Percentiles rank a stretch among this genome's conserved stretches.
Evolutionary conservation across 495 filamentous ascomycete species (phyloP).

Genomic region (Emericellopsis terricola): DNA sequence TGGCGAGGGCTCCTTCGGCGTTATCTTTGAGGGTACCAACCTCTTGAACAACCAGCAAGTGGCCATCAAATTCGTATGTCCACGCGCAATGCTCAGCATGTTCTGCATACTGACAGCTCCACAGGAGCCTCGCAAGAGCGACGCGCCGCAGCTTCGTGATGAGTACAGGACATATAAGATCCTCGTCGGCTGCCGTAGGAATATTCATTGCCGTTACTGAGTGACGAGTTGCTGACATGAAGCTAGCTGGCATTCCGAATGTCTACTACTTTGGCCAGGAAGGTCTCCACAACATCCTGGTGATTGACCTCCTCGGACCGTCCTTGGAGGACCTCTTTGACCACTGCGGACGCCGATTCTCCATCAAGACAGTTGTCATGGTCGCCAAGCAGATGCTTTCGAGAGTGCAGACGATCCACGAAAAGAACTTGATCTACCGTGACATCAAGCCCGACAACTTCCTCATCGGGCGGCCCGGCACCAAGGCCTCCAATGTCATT

Average conservation of each 20-base stretch:
- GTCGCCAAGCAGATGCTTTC: slow-evolving; percentile 99
- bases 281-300: slow-evolving; percentile 96
- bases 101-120: neutral
- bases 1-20: slow-evolving; percentile 95
- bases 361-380: slow-evolving; percentile 97
- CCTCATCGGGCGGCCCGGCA: slow-evolving; percentile 82
- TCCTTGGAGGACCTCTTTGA: slow-evolving; percentile 97
- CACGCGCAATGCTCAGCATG: too few species aligned
- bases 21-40: slow-evolving; percentile 98
- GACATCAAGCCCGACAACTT: slow-evolving; percentile 99
- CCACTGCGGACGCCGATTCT: slow-evolving; percentile 88
- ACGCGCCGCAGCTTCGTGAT: slow-evolving; percentile 94
- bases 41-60: slow-evolving; percentile 98
- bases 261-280: slow-evolving; percentile 99
- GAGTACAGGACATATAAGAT: slow-evolving; percentile 99
- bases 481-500: slow-evolving; percentile 92
- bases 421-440: slow-evolving; percentile 98
- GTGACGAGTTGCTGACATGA: too few species aligned
- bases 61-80: slow-evolving; percentile 95
- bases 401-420: slow-evolving; percentile 96
- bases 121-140: slow-evolving; percentile 95
- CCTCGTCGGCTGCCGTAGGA: slow-evolving; percentile 86
- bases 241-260: slow-evolving; percentile 97
- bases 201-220: too few species aligned
- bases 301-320: slow-evolving; percentile 93